phyloP scores from a whole-genome alignment of 176 grass and related monocot genomes.

The Eragrostis curvula region DNA sequence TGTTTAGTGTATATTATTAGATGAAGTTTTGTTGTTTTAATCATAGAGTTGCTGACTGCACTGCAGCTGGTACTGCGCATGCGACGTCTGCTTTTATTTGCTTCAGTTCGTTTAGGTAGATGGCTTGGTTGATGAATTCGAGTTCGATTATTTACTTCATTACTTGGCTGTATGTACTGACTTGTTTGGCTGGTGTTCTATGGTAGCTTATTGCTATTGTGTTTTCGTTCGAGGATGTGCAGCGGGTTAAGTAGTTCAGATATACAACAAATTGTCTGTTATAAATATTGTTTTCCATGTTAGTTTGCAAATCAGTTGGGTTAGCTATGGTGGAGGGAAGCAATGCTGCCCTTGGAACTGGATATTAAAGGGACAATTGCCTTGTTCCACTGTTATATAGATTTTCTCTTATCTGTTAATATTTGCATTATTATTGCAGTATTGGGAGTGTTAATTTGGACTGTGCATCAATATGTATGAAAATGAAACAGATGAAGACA shows the following conservation, averaged over 20 bases:
- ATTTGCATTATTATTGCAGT: neutral
- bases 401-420: neutral
- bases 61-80: neutral
- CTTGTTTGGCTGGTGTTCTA: neutral
- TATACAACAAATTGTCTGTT: neutral
- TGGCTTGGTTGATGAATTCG: neutral
- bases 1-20: slow-evolving; percentile 1
- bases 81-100: neutral
- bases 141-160: neutral
- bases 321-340: neutral
- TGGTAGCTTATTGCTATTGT: neutral
- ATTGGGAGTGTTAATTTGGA: neutral
- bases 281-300: neutral
- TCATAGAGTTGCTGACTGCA: neutral
- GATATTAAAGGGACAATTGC: neutral
- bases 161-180: neutral
- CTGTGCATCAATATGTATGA: neutral
- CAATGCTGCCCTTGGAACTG: neutral
- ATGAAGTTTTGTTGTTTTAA: neutral
- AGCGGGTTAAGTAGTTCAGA: neutral
- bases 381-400: neutral
- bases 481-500: neutral
- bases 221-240: neutral
- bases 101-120: neutral
- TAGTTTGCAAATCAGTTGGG: neutral